Base-by-base conservation (phyloP, 2,329 filamentous ascomycete genomes). In the Hypoxylon sp. region DNA sequence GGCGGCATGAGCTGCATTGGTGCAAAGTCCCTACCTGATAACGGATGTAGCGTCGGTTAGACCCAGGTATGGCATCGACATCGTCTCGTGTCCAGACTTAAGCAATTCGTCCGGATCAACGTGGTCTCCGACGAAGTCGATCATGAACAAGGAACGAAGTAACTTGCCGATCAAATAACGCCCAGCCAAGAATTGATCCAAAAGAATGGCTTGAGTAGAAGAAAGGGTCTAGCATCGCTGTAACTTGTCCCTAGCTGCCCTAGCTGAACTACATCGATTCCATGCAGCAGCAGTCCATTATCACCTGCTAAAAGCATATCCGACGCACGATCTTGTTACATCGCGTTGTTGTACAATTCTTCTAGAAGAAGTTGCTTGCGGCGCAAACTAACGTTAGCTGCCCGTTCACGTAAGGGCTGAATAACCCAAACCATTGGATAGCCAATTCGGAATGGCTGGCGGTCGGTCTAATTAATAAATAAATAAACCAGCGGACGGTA, bases 281-380 rank as follows among this genome's bases (percentile, higher is more conserved):
- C 32, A 45, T 57, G 28, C 28, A 34, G 32, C 28, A 34, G 32
- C 43, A 48, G 2, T 14, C n/a, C 30, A 10, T 48, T 41, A 30
- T 10, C 25, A 50, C 5, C 13, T 46, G 38, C 34, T 61, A 32
- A 48, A 49, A 53, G 49, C 23, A 34, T 17, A 32, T 51, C 55
- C 38, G 28, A 17, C 48, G 21, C 23, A 53, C 43, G 59, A 62
- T 63, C 36, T 34, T 17, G 63, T 67, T 67, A 69, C 67, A 69
- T 67, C 51, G 60, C 25, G 38, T 52, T 17, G 28, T 38, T 23
- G 43, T 23, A 32, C 19, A 50, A 21, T 38, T 36, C 23, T 67
- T 70, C 67, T 67, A 60, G 67, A 67, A 67, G 45, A 45, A 43
- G 45, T n/a, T 62, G 9, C 45, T 52, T 49, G 48, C 41, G 45